These are phyloP conservation scores for Pseudogymnoascus sp. DNA, from an alignment of 2,329 filamentous ascomycete genomes.

Conservation along the genomic window DNA sequence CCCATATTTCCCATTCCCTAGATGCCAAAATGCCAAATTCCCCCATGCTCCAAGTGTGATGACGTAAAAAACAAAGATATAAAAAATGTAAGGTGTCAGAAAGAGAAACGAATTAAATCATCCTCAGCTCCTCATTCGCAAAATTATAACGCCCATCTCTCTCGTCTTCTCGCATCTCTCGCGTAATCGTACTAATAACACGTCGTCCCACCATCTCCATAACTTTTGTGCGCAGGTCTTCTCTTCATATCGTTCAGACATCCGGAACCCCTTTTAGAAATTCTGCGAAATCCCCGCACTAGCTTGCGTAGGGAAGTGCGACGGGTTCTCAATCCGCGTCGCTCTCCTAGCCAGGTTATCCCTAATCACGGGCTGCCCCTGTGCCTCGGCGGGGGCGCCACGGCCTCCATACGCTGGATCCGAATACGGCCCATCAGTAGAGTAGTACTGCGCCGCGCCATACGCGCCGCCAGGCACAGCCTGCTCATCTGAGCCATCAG, in stretches of 20 bases:
- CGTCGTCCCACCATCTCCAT: background rate
- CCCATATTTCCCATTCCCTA: background rate
- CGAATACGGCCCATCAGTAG: conserved; percentile 51
- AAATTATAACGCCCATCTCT: background rate
- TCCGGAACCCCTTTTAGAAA: conserved; percentile 57
- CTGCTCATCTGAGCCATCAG: conserved; percentile 55
- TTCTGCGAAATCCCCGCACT: conserved; percentile 95
- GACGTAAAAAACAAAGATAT: background rate
- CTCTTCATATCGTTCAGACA: no score
- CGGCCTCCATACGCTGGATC: conserved; percentile 34
- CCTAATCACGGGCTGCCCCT: conserved; percentile 71
- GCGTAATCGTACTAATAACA: background rate
- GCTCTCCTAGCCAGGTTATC: conserved; percentile 89
- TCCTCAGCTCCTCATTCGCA: background rate
- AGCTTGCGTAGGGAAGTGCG: conserved; percentile 79
- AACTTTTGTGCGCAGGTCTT: no score
- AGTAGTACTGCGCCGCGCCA: conserved; percentile 39
- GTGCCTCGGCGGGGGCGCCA: conserved; percentile 34
- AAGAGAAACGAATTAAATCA: no score
- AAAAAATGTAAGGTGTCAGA: background rate
- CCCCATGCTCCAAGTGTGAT: background rate
- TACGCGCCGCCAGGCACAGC: conserved; percentile 36
- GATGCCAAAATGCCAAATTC: background rate
- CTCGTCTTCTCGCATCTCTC: background rate
- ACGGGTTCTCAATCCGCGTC: conserved; percentile 86